Percentiles rank a stretch among this genome's conserved stretches.
phyloP scores from a whole-genome alignment of 805 yeast genomes.

The Komagataella ulmi region DNA sequence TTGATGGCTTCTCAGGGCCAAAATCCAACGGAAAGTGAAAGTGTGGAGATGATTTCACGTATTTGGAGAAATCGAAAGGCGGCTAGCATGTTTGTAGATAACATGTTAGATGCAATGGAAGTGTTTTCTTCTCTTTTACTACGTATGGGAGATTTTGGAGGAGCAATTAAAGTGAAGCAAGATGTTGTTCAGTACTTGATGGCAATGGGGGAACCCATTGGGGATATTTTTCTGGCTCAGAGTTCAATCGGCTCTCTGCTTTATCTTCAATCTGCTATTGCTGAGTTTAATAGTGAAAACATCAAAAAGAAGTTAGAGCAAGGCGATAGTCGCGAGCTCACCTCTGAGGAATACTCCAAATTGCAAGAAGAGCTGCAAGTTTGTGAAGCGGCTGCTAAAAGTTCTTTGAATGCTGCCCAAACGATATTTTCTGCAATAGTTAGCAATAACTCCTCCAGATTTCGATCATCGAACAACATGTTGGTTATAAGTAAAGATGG shows the following conservation, averaged over 20 bases:
- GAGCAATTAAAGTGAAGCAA: constrained; percentile 48
- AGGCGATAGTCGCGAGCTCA: background rate
- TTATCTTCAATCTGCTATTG: constrained; percentile 22
- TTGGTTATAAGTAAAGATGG: background rate
- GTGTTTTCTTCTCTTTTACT: constrained; percentile 59
- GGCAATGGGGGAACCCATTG: constrained; percentile 51
- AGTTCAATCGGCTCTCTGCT: constrained; percentile 60
- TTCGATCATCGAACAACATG: background rate
- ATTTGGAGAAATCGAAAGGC: constrained; percentile 8
- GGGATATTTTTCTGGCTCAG: constrained; percentile 49
- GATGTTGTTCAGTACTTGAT: constrained; percentile 63
- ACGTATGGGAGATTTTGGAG: constrained; percentile 47
- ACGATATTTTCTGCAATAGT: background rate
- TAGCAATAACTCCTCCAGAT: background rate
- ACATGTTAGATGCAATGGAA: constrained; percentile 68
- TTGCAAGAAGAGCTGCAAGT: constrained; percentile 6
- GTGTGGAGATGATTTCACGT: background rate
- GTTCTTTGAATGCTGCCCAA: constrained; percentile 3
- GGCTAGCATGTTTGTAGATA: constrained; percentile 68
- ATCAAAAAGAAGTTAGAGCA: background rate
- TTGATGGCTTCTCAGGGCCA: background rate
- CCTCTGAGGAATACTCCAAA: constrained; percentile 2
- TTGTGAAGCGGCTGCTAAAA: constrained; percentile 6
- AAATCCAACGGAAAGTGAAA: background rate
- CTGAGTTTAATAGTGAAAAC: background rate